phyloP scores from a whole-genome alignment of 1,284 basidiomycete species.

The Mycosarcoma maydis region DNA sequence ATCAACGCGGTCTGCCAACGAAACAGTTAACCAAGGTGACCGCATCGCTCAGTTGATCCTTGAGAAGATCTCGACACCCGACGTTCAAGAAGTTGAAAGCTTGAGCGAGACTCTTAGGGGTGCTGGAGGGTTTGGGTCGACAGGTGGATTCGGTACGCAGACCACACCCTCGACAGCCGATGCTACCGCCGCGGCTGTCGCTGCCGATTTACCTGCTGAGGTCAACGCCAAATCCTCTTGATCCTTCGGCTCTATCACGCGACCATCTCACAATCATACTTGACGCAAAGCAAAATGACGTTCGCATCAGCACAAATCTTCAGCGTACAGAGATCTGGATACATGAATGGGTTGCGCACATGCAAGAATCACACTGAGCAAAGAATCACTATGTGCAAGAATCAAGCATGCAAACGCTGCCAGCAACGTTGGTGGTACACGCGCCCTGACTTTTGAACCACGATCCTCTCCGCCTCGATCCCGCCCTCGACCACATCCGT shows the following conservation, averaged over 20 bases:
- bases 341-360: no score
- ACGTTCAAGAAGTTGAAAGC: constrained; percentile 83
- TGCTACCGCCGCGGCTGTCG: constrained; percentile 24
- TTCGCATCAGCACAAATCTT: no score
- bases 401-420: constrained; percentile 1
- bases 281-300: no score
- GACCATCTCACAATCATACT: no score
- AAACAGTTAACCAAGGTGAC: constrained; percentile 85
- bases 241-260: neutral
- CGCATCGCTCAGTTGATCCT: constrained; percentile 93
- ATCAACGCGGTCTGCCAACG: no score
- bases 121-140: constrained; percentile 90
- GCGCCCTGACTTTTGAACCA: constrained; percentile 34
- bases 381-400: no score
- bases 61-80: constrained; percentile 87
- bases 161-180: constrained; percentile 1
- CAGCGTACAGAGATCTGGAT: no score
- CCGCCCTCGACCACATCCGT: constrained; percentile 1
- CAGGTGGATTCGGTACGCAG: constrained; percentile 72
- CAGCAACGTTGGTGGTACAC: constrained; percentile 43
- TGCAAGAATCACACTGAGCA: no score
- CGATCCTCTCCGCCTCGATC: constrained; percentile 19
- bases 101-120: constrained; percentile 86
- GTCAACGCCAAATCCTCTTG: constrained; percentile 4
- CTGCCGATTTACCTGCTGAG: constrained; percentile 27